Evolutionary conservation across 192 early-diverging fungal species (phyloP), one percentile per base, ranked within the genome.

Genomic region (Coemansia sp.): DNA sequence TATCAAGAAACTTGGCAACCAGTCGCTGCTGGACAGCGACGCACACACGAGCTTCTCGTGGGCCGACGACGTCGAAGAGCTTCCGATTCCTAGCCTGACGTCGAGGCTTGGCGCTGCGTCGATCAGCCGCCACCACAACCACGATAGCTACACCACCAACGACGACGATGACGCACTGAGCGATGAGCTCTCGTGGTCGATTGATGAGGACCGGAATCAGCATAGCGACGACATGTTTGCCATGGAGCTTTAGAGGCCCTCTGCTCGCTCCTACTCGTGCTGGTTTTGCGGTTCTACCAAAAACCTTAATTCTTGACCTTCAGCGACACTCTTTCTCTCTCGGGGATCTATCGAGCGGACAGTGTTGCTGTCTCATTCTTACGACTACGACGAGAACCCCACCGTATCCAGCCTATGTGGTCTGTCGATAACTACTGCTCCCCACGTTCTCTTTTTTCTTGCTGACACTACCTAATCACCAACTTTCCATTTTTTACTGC

Each of bases 31-130:
- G 41, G 64, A 78, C 42, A 61, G 34, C 28, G 56, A 62, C 13
- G 41, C 33, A 2, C 38, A 64, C 20, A 62, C 73, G 23, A 57
- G 69, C 12, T 84, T 84, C 59, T 76, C 76, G 16, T 84, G 82
- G 82, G 82, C 76, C 6, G 82, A 84, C 48, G 77, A 79, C 42
- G 77, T 68, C 45, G 80, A 83, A 39, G 80, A 83, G 41, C 64
- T 82, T 50, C 79, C 79, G 39, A 82, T 82, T 12, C 73, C 73
- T 31, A 73, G 70, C 61, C 56, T 73, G 38, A 36, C 50, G 9
- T 58, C 66, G 10, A 50, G 41, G 14, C 35, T 72, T 50, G 39
- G 55, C 25, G 34, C 56, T 23, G 59, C 60, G 13, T 36, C 64
- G 59, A 23, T 62, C 14, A 47, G 42, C 23, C 21, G 56, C 48